Evolutionary conservation across 768 basidiomycete genomes (phyloP), one percentile per base, ranked within the genome.

Genomic region (Trametes punicea): DNA sequence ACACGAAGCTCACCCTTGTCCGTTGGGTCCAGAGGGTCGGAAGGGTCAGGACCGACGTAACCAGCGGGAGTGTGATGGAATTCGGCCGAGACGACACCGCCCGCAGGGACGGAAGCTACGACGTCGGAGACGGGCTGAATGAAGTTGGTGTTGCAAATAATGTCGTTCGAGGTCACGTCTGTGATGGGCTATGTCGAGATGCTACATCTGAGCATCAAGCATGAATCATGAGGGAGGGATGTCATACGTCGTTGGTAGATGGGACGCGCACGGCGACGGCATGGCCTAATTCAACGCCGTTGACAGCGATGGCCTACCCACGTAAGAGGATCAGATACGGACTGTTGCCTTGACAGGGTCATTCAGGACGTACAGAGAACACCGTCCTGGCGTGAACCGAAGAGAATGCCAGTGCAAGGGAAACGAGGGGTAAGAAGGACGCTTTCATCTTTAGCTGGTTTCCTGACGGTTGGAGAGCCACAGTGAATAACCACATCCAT

Each of bases 131-230:
- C 64, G 15, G 79, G 80, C 55, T 72, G 69, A 36, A 74, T 72
- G 64, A 79, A 80, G n/a, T 77, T 77, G 62, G 80, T 81, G 62
- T 83, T 83, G 74, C 82, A 83, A 51, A 82, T 83, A 38, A 78
- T 38, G 55, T 73, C 75, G 66, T 80, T 79, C 1, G 78, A 80
- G 8, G 74, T 78, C 11, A 83, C 78, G 62, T 83, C 77, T 10
- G 69, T 79, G 57, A 84, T 79, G 23, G 81, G 80, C 80, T 82
- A 50, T 10, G 55, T 21, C 16, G 10, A 10, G 39, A 9, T 20
- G n/a, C n/a, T 23, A 45, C 10, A 25, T 46, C 13, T 15, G 23
- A 46, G 3, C 23, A 20, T 15, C 31, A 7, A 5, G 13, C 2
- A 3, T 8, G 16, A 2, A 8, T 20, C n/a, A n/a, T 18, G 9